Evolutionary conservation across 73 alveolate genomes (phyloP).

Genomic region (Paraurostyla sp.): DNA sequence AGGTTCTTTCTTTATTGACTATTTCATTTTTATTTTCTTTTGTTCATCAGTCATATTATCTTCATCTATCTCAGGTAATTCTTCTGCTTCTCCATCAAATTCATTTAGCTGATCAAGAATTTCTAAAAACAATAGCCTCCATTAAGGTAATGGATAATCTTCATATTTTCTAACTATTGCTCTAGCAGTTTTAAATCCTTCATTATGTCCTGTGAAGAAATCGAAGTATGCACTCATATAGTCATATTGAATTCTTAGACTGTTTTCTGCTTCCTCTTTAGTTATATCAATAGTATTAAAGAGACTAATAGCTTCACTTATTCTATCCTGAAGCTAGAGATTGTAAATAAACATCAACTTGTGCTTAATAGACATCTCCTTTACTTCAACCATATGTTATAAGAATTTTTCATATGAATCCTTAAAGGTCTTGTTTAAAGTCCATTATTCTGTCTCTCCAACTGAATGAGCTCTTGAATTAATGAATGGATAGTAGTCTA

Average conservation of each 20-base stretch:
- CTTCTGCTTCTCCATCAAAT: slow-evolving; percentile 79
- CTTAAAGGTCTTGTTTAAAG: slow-evolving; percentile 47
- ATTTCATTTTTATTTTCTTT: slow-evolving; percentile 62
- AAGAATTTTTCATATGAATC: slow-evolving; percentile 44
- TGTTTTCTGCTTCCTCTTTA: slow-evolving; percentile 26
- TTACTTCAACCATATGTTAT: background rate
- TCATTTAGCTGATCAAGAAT: slow-evolving; percentile 81
- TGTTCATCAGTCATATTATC: slow-evolving; percentile 70
- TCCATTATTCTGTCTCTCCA: slow-evolving; percentile 64
- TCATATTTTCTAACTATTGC: slow-evolving; percentile 81
- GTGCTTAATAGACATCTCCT: background rate
- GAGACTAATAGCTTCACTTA: slow-evolving; percentile 51
- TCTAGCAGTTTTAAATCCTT: slow-evolving; percentile 80
- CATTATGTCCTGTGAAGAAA: slow-evolving; percentile 74
- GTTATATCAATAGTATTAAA: slow-evolving; percentile 1
- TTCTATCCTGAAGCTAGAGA: slow-evolving; percentile 64
- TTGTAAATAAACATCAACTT: slow-evolving; percentile 2
- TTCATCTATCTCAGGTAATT: slow-evolving; percentile 62
- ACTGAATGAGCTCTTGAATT: slow-evolving; percentile 93
- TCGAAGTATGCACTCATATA: slow-evolving; percentile 88
- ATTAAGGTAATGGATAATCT: slow-evolving; percentile 84
- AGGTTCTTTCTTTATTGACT: slow-evolving; percentile 79
- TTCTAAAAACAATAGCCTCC: slow-evolving; percentile 92
- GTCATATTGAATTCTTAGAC: slow-evolving; percentile 78
- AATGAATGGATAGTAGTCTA: slow-evolving; percentile 93